Evolutionary conservation across 441 rosid genomes (phyloP).

Genomic region (Rhodomyrtus psidioides): DNA sequence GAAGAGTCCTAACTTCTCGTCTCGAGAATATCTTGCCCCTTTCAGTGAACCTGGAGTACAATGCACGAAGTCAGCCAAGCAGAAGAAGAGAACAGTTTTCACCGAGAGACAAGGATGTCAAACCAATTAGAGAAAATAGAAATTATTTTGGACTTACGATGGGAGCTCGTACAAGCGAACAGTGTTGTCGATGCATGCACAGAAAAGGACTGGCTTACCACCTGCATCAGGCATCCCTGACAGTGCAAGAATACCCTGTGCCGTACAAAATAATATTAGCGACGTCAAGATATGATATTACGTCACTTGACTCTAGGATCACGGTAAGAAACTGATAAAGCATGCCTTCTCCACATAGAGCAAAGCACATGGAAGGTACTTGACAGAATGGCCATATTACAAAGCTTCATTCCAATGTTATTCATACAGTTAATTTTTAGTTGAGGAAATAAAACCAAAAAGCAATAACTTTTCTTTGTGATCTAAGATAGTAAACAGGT

Average conservation of each 20-base stretch:
- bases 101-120: background rate
- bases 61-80: background rate
- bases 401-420: background rate
- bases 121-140: background rate
- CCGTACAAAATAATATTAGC: background rate
- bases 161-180: background rate
- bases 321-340: background rate
- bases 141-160: background rate
- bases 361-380: background rate
- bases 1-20: background rate
- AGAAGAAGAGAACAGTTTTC: background rate
- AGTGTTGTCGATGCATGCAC: background rate
- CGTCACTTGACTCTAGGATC: background rate
- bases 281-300: background rate
- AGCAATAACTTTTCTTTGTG: background rate
- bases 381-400: background rate
- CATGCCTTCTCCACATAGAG: background rate
- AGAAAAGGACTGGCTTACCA: no score
- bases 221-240: background rate
- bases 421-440: background rate
- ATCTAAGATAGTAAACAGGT: background rate
- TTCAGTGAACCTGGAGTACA: background rate
- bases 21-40: conserved; percentile 7
- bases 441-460: background rate
- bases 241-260: background rate